phyloP scores from a whole-genome alignment of 2,329 filamentous ascomycete species.

The Aureobasidium lini region DNA sequence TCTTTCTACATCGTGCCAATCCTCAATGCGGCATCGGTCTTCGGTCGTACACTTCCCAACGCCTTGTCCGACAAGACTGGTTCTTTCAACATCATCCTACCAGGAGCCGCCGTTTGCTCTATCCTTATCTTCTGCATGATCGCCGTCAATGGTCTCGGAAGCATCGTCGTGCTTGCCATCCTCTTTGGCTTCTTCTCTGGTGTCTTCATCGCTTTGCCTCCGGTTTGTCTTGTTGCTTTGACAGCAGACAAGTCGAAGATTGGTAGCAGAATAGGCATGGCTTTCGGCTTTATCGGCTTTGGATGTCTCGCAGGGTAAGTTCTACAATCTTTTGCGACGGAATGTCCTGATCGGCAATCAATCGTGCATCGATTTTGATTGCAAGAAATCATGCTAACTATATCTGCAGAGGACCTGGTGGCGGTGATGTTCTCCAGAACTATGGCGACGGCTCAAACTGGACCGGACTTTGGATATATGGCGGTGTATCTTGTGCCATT shows the following conservation, averaged over 20 bases:
- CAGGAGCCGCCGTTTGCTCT: slow-evolving; percentile 26
- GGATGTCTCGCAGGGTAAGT: slow-evolving; percentile 26
- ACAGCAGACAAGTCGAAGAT: slow-evolving; percentile 36
- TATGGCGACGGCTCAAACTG: slow-evolving; percentile 23
- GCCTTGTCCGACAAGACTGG: slow-evolving; percentile 33
- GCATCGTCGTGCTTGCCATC: slow-evolving; percentile 30
- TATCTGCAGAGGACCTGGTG: slow-evolving; percentile 22
- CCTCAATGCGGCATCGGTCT: slow-evolving; percentile 34
- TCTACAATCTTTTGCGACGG: too few species aligned
- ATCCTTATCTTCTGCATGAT: slow-evolving; percentile 32
- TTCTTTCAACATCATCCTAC: slow-evolving; percentile 30
- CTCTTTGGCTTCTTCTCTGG: slow-evolving; percentile 39
- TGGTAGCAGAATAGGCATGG: slow-evolving; percentile 37
- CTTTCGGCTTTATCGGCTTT: slow-evolving; percentile 27
- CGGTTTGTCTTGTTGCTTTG: slow-evolving; percentile 33
- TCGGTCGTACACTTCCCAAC: slow-evolving; percentile 36
- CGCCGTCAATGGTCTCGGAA: slow-evolving; percentile 26
- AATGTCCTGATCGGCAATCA: too few species aligned
- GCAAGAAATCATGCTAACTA: neutral
- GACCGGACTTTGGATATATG: slow-evolving; percentile 30
- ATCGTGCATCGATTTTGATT: neutral
- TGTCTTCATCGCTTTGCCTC: slow-evolving; percentile 36
- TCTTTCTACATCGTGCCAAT: slow-evolving; percentile 38
- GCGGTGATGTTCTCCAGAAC: slow-evolving; percentile 27
- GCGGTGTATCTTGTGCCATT: slow-evolving; percentile 22